phyloP scores from a whole-genome alignment of 2,329 filamentous ascomycete species.

The Alternaria angustiovoidea region DNA sequence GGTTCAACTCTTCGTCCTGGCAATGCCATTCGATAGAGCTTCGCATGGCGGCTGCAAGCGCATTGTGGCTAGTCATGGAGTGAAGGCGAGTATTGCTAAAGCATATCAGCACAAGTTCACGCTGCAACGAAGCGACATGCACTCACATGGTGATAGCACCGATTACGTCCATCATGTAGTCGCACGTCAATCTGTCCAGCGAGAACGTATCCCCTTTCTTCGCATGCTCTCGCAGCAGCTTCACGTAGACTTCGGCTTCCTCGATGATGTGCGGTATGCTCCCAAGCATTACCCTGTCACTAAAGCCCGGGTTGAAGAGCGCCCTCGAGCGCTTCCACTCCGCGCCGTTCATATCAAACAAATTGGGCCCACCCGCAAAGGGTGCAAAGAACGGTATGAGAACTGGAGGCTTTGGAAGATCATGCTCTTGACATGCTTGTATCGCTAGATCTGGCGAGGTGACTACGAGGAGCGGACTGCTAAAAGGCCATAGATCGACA shows the following conservation, averaged over 20 bases:
- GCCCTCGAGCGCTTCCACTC: conserved; percentile 40
- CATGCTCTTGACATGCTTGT: conserved; percentile 10
- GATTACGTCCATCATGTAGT: conserved; percentile 17
- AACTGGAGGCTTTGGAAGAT: conserved; percentile 18
- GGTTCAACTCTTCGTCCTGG: conserved; percentile 17
- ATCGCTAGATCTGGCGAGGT: conserved; percentile 10
- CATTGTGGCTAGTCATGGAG: conserved; percentile 18
- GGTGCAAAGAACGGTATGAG: conserved; percentile 17
- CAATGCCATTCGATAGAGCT: conserved; percentile 16
- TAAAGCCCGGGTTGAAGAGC: conserved; percentile 29
- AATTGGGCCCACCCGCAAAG: conserved; percentile 20
- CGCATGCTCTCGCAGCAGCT: conserved; percentile 4
- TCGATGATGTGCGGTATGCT: conserved; percentile 9
- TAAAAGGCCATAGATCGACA: conserved; percentile 31
- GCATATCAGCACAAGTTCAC: not conserved
- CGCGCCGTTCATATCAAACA: conserved; percentile 23
- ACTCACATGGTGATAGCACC: not conserved
- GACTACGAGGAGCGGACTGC: conserved; percentile 20
- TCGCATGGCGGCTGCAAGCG: conserved; percentile 13
- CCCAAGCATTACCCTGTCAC: conserved; percentile 56
- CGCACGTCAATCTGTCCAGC: conserved; percentile 7
- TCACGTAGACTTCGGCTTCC: conserved; percentile 10
- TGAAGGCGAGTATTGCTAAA: conserved; percentile 20
- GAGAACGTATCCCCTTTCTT: conserved; percentile 6
- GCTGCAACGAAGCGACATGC: too few species aligned